These are phyloP conservation scores for Lipomyces oligophaga DNA, from an alignment of 805 yeast genomes.

Conservation along the genomic window DNA sequence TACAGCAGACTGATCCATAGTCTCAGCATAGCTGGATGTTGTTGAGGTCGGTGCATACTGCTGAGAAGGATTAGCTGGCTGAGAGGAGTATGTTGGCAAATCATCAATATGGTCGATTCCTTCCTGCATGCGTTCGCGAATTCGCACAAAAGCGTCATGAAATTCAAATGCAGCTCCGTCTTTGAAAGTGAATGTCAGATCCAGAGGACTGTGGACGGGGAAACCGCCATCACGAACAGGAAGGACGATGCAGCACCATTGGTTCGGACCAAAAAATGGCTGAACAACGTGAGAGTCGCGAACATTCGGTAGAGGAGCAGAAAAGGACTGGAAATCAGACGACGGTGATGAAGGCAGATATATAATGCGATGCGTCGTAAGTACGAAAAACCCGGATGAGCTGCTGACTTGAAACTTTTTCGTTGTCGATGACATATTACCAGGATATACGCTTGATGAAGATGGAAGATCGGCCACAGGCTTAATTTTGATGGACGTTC, in stretches of 20 bases:
- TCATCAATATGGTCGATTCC: slow-evolving; percentile 31
- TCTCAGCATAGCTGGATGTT: no score
- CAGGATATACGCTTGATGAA: slow-evolving; percentile 12
- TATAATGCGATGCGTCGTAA: slow-evolving; percentile 30
- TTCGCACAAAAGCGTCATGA: slow-evolving; percentile 26
- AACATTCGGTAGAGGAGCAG: slow-evolving; percentile 25
- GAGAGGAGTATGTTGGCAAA: slow-evolving; percentile 25
- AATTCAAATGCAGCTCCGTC: slow-evolving; percentile 34
- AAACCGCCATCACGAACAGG: slow-evolving; percentile 33
- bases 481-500: slow-evolving; percentile 19
- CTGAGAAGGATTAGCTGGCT: no score
- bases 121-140: slow-evolving; percentile 29
- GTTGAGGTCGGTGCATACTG: no score
- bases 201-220: slow-evolving; percentile 17
- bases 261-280: slow-evolving; percentile 33
- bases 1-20: no score
- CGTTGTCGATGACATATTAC: slow-evolving; percentile 3
- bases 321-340: slow-evolving; percentile 24
- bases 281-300: slow-evolving; percentile 30
- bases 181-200: slow-evolving; percentile 29
- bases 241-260: slow-evolving; percentile 26
- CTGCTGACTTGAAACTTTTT: slow-evolving; percentile 12
- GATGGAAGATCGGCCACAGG: slow-evolving; percentile 6
- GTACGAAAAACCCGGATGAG: slow-evolving; percentile 25
- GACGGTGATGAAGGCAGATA: slow-evolving; percentile 25